Conservation (phyloP, 805 yeast genomes). For the Maudiozyma bulderi region DNA sequence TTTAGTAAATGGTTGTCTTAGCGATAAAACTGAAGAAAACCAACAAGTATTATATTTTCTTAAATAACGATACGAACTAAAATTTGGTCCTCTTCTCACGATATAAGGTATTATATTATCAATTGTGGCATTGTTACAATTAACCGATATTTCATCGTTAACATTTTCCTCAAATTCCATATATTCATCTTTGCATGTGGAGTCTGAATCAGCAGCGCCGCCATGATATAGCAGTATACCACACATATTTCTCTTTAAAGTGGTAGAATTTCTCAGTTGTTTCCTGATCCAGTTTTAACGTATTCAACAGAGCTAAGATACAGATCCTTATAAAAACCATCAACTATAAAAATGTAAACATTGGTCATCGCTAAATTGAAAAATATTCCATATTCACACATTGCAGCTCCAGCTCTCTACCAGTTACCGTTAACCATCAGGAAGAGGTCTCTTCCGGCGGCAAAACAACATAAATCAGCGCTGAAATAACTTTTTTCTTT, state of each 20-base stretch:
- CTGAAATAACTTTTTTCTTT: no score
- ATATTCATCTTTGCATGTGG: constrained; percentile 7
- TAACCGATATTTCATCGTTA: no score
- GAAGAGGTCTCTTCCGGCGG: neutral
- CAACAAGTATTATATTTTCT: constrained; percentile 19
- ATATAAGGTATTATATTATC: constrained; percentile 33
- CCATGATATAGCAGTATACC: constrained; percentile 40
- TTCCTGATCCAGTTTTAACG: no score
- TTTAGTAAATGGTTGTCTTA: constrained; percentile 65
- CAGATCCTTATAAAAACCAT: no score
- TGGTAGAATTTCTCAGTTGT: no score
- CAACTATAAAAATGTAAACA: no score
- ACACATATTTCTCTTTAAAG: constrained; percentile 35
- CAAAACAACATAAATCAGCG: no score
- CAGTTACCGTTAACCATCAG: neutral
- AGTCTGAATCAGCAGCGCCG: neutral
- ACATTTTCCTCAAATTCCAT: constrained; percentile 13
- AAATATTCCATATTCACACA: neutral
- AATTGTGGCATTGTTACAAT: neutral
- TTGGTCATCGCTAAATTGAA: neutral
- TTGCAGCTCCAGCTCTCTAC: neutral
- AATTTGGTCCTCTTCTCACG: constrained; percentile 59
- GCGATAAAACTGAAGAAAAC: constrained; percentile 68
- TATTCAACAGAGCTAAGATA: no score
- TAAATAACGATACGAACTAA: constrained; percentile 25